These are phyloP conservation scores for Pochonia chlamydosporia DNA, from an alignment of 2,329 filamentous ascomycete species.

Conservation along the genomic window DNA sequence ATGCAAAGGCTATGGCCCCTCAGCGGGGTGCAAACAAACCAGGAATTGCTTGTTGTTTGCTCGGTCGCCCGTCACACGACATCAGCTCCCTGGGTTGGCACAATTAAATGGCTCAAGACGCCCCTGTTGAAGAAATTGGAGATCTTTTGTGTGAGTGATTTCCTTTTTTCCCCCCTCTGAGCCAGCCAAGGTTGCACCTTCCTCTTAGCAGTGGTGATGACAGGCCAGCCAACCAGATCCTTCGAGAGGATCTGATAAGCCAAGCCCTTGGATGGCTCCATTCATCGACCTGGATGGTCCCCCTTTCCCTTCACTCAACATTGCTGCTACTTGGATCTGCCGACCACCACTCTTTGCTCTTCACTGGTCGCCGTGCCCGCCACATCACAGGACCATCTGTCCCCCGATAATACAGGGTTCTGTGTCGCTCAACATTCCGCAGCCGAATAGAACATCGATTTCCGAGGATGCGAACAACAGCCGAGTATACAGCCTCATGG, in stretches of 20 bases:
- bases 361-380: neutral
- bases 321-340: too few relatives aligned
- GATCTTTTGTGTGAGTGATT: too few relatives aligned
- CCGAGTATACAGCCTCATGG: too few relatives aligned
- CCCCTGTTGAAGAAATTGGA: too few relatives aligned
- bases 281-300: too few relatives aligned
- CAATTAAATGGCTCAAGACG: too few relatives aligned
- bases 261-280: neutral
- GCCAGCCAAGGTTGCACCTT: neutral
- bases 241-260: slow-evolving; percentile 7
- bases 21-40: too few relatives aligned
- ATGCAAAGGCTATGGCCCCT: neutral
- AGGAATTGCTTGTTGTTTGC: neutral
- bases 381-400: neutral
- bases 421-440: neutral
- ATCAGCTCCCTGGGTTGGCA: too few relatives aligned
- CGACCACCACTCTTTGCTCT: neutral
- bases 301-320: too few relatives aligned
- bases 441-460: neutral
- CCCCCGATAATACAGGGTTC: neutral
- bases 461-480: neutral
- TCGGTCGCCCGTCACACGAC: neutral
- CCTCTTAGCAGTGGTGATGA: too few relatives aligned
- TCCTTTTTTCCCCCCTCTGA: too few relatives aligned
- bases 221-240: slow-evolving; percentile 7